Evolutionary conservation across 2,329 filamentous ascomycete genomes (phyloP), one percentile per base, ranked within the genome.

Genomic region (Alternaria ethzedia): DNA sequence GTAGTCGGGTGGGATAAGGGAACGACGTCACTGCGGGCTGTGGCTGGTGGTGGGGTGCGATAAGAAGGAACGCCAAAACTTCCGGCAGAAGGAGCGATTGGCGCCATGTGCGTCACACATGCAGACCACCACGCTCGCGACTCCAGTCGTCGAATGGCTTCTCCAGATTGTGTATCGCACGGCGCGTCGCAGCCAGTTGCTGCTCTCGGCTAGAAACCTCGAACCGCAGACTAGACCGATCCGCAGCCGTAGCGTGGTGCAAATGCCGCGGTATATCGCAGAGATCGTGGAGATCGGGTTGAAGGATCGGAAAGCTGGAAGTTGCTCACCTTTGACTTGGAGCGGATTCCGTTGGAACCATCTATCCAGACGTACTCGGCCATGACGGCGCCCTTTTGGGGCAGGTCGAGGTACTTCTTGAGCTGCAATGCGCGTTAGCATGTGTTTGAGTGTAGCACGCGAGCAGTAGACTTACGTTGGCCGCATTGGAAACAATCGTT

Each of bases 281-380:
- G 36, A 41, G 36, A 41, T 41, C 36, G 36, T 41, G 20, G 44
- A 23, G 63, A 54, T 60, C 28, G 58, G 52, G 49, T 23, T 20
- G 25, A 17, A 13, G 20, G 36, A 45, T 28, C 10, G 43, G 30
- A 58, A 51, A 25, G 17, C 46, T 28, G 65, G 65, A 70, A 66
- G 66, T 70, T 61, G 70, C 93, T 87, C 87, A 97, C 95, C 88
- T 94, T 96, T 80, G 92, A 95, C 87, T 98, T 99, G 81, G 94
- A 97, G 78, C 96, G 94, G 75, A 92, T 88, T 78, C 91, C 90
- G 81, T 94, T 94, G 70, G 85, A 83, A 70, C 91, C 86, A 79
- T 97, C 94, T 81, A 97, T 91, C 95, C 95, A 97, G 86, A 97
- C 90, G 85, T 97, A 97, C 86, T 97, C 95, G 79, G 94, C 95